A percentile compares a stretch with the other conserved stretches of the same genome.
Evolutionary conservation across 805 yeast genomes (phyloP).

Genomic region (Wickerhamomyces ciferrii): DNA sequence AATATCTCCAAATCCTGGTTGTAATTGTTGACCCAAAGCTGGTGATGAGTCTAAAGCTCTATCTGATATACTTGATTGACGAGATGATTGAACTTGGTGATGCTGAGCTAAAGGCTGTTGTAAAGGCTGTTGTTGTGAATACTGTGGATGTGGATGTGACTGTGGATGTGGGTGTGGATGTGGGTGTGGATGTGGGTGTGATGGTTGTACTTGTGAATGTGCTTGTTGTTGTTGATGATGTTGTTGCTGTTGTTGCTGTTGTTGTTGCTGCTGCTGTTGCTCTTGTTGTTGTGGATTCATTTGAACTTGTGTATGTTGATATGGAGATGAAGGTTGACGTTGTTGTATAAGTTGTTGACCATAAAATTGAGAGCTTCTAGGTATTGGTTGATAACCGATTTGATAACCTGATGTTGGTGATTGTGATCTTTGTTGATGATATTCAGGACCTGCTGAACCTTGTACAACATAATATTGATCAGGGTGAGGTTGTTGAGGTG

Average conservation of each 20-base stretch:
- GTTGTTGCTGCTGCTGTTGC: constrained; percentile 9
- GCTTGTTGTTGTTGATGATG: too few species aligned
- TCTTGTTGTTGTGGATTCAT: not conserved
- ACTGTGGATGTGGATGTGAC: constrained; percentile 7
- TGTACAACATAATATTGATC: not conserved
- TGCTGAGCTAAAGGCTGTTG: not conserved
- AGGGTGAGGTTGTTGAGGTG: constrained; percentile 5
- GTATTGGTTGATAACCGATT: not conserved
- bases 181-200: constrained; percentile 5
- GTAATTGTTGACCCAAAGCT: not conserved
- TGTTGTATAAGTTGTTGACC: constrained; percentile 4
- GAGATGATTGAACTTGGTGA: not conserved
- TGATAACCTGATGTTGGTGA: not conserved
- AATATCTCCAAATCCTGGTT: not conserved
- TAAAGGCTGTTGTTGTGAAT: constrained; percentile 6
- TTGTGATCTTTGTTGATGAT: not conserved
- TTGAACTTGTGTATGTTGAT: constrained; percentile 4
- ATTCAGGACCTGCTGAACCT: not conserved
- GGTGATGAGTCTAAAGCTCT: not conserved
- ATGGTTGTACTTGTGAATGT: too few species aligned
- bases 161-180: constrained; percentile 7
- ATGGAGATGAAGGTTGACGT: constrained; percentile 2
- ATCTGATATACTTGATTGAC: not conserved
- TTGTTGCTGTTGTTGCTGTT: not conserved
- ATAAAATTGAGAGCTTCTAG: not conserved